Percentiles rank a stretch among this genome's conserved stretches.
Evolutionary conservation across 2,329 filamentous ascomycete species (phyloP).

Genomic region (Sclerotiophoma versabilis): DNA sequence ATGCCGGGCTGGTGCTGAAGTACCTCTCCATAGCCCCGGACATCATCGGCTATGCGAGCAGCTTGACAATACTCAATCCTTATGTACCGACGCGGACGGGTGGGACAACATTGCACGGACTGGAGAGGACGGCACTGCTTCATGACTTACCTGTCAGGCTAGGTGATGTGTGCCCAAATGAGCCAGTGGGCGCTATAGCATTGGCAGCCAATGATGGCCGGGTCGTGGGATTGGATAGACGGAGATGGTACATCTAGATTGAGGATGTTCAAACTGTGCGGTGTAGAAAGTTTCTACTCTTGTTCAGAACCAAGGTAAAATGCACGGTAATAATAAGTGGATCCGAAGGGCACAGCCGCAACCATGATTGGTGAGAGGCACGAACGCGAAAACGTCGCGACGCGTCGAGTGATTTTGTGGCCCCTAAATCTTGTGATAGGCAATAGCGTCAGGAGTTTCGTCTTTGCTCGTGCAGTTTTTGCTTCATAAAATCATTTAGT

Average conservation of each 20-base stretch:
- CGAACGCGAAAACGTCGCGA: constrained; percentile 6
- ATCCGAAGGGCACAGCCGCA: neutral
- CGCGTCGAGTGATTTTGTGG: neutral
- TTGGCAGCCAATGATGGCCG: constrained; percentile 33
- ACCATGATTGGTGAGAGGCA: constrained; percentile 8
- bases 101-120: constrained; percentile 34
- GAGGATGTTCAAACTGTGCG: too few relatives aligned
- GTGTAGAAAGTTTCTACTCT: too few relatives aligned
- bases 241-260: constrained; percentile 28
- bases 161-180: constrained; percentile 38
- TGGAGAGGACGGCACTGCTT: constrained; percentile 34
- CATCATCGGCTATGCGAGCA: constrained; percentile 37
- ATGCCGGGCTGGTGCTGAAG: constrained; percentile 35
- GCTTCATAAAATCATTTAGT: too few relatives aligned
- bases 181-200: constrained; percentile 37
- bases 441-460: neutral
- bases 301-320: too few relatives aligned
- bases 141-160: constrained; percentile 35
- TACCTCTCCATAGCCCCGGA: constrained; percentile 40
- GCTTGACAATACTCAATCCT: constrained; percentile 33
- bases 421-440: neutral
- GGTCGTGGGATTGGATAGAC: constrained; percentile 26
- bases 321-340: too few relatives aligned
- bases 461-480: neutral
- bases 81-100: constrained; percentile 36